Evolutionary conservation across 2,329 filamentous ascomycete genomes (phyloP).

Genomic region (Graphilbum ipis-grandicollis): DNA sequence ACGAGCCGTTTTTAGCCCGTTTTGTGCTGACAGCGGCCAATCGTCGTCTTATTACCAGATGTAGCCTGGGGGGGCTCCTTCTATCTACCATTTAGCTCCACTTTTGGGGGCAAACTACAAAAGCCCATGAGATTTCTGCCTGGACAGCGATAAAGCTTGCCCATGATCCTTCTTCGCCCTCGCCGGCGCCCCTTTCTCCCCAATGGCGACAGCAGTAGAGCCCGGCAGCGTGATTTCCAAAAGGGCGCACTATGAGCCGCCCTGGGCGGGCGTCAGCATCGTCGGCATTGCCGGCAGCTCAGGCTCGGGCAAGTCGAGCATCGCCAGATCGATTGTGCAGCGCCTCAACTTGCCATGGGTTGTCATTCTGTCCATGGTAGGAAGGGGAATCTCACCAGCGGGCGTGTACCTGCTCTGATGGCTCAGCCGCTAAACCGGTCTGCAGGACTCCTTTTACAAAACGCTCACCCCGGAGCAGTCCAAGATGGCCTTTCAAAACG

Average conservation of each 20-base stretch:
- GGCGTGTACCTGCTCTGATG: too few relatives aligned
- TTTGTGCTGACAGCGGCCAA: too few relatives aligned
- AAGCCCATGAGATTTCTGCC: too few relatives aligned
- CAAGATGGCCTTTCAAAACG: conserved; percentile 65
- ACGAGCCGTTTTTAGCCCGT: too few relatives aligned
- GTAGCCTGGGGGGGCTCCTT: too few relatives aligned
- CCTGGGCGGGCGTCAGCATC: conserved; percentile 92
- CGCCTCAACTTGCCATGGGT: conserved; percentile 92
- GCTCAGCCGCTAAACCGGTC: too few relatives aligned
- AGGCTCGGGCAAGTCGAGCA: conserved; percentile 83
- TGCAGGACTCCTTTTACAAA: conserved; percentile 93
- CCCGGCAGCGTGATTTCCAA: conserved; percentile 22
- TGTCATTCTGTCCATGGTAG: conserved; percentile 89
- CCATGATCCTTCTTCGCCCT: too few relatives aligned
- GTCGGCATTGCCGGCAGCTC: conserved; percentile 93
- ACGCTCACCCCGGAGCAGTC: conserved; percentile 65
- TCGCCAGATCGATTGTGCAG: conserved; percentile 80
- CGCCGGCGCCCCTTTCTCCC: too few relatives aligned
- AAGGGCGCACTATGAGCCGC: conserved; percentile 68
- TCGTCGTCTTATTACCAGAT: too few relatives aligned
- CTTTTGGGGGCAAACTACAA: too few relatives aligned
- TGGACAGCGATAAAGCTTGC: too few relatives aligned
- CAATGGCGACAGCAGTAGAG: neutral
- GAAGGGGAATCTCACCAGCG: conserved; percentile 10
- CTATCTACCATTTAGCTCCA: too few relatives aligned